Conservation (phyloP, 257 asterid genomes). For the Nicotiana knightiana region DNA sequence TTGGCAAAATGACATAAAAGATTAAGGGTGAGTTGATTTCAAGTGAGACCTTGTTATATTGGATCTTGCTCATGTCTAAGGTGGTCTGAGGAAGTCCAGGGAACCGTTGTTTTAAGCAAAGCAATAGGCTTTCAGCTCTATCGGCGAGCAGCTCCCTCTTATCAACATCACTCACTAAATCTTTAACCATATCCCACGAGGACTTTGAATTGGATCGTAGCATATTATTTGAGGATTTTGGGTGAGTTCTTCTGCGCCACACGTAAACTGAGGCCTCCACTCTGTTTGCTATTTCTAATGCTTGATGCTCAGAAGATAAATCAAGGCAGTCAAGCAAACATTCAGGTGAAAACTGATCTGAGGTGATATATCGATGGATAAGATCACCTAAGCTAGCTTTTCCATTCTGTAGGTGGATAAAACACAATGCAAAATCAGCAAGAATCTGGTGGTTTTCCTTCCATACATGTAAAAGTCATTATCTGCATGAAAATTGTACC, state of each 20-base stretch:
- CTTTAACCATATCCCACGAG: slow-evolving; percentile 79
- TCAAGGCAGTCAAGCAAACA: slow-evolving; percentile 71
- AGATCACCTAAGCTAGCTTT: slow-evolving; percentile 63
- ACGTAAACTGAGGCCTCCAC: slow-evolving; percentile 57
- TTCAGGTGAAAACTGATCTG: slow-evolving; percentile 66
- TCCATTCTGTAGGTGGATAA: slow-evolving; percentile 42
- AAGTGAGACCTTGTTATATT: slow-evolving; percentile 59
- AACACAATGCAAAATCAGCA: neutral
- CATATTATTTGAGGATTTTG: slow-evolving; percentile 20
- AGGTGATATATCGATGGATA: slow-evolving; percentile 47
- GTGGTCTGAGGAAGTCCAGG: slow-evolving; percentile 87
- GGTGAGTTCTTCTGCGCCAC: slow-evolving; percentile 44
- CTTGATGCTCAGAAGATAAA: slow-evolving; percentile 67
- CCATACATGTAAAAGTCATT: neutral
- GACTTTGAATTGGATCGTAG: slow-evolving; percentile 39
- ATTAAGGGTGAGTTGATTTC: neutral
- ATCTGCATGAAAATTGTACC: slow-evolving; percentile 23
- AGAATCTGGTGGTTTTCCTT: neutral
- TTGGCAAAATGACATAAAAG: neutral
- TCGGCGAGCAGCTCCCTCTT: slow-evolving; percentile 51
- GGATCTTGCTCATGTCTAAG: slow-evolving; percentile 74
- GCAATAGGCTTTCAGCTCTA: slow-evolving; percentile 68
- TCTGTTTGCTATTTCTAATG: slow-evolving; percentile 61
- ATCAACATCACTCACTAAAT: slow-evolving; percentile 54
- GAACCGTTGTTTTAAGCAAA: slow-evolving; percentile 52